A percentile compares a stretch with the other conserved stretches of the same genome.
Conservation (phyloP, 2,329 filamentous ascomycete genomes). For the Diaporthe sp. region DNA sequence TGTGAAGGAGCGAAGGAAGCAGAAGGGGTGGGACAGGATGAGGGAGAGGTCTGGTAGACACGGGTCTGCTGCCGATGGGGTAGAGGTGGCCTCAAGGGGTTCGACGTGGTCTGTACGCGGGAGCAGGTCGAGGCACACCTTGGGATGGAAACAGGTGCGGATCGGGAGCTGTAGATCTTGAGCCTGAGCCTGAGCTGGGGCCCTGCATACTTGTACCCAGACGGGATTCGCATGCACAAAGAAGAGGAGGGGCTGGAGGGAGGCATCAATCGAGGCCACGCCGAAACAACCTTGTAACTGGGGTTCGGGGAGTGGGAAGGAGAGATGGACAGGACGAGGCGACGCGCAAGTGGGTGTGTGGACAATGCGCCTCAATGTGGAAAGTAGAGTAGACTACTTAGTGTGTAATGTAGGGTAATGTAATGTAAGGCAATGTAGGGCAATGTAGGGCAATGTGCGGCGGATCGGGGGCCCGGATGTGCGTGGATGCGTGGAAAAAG, state of each 20-base stretch:
- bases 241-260: slow-evolving; percentile 40
- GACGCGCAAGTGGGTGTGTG: slow-evolving; percentile 39
- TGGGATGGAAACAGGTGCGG: slow-evolving; percentile 9
- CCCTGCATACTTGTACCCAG: slow-evolving; percentile 38
- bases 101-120: slow-evolving; percentile 16
- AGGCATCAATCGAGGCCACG: slow-evolving; percentile 41
- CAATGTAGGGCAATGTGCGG: slow-evolving; percentile 12
- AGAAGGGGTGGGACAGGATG: slow-evolving; percentile 45
- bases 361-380: slow-evolving; percentile 34
- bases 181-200: slow-evolving; percentile 34
- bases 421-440: not conserved
- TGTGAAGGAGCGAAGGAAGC: slow-evolving; percentile 34
- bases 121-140: slow-evolving; percentile 20
- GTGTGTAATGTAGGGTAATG: slow-evolving; percentile 15
- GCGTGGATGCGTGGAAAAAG: slow-evolving; percentile 24
- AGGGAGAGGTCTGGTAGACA: slow-evolving; percentile 50
- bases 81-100: slow-evolving; percentile 52
- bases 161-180: slow-evolving; percentile 17
- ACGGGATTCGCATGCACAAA: slow-evolving; percentile 33
- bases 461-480: slow-evolving; percentile 5
- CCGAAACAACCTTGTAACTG: slow-evolving; percentile 30
- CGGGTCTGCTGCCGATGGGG: slow-evolving; percentile 46
- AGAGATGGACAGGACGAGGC: slow-evolving; percentile 20
- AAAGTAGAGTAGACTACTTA: slow-evolving; percentile 8
- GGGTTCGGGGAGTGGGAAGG: slow-evolving; percentile 27